phyloP scores from a whole-genome alignment of 345 rosid species.

The Camelina neglecta region DNA sequence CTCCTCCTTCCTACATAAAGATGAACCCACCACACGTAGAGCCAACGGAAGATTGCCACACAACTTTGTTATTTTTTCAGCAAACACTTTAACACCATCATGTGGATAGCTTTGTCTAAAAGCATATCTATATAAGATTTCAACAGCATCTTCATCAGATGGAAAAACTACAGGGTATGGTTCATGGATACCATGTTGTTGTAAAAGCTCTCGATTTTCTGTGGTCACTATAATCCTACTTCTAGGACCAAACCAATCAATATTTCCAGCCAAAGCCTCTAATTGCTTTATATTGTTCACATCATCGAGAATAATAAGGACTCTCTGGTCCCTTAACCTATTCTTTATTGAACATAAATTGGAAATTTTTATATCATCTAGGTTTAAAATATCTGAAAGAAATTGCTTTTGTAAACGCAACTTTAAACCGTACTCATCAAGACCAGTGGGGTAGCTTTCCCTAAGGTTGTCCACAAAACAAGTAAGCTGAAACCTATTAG shows the following conservation, averaged over 20 bases:
- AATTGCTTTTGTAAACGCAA: no score
- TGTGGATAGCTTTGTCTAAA: background rate
- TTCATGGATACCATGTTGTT: background rate
- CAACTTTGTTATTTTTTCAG: background rate
- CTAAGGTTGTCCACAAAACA: no score
- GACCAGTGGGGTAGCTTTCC: no score
- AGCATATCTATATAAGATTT: slow-evolving; percentile 16
- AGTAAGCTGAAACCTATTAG: no score
- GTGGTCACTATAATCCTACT: slow-evolving; percentile 19
- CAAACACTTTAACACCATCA: background rate
- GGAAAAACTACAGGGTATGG: slow-evolving; percentile 13
- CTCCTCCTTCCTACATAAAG: background rate
- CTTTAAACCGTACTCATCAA: no score
- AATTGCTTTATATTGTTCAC: background rate
- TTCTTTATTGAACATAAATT: no score
- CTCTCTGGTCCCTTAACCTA: background rate
- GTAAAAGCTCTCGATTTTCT: background rate
- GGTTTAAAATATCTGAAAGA: no score
- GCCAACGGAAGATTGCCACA: background rate
- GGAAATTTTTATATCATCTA: no score
- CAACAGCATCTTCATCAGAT: background rate
- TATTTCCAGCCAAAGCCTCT: background rate
- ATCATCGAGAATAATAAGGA: slow-evolving; percentile 26
- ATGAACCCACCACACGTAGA: slow-evolving; percentile 19
- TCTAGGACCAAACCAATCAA: slow-evolving; percentile 4